Conservation (phyloP, 1,139 yeast species). For the Magnusiomyces fungicola region DNA sequence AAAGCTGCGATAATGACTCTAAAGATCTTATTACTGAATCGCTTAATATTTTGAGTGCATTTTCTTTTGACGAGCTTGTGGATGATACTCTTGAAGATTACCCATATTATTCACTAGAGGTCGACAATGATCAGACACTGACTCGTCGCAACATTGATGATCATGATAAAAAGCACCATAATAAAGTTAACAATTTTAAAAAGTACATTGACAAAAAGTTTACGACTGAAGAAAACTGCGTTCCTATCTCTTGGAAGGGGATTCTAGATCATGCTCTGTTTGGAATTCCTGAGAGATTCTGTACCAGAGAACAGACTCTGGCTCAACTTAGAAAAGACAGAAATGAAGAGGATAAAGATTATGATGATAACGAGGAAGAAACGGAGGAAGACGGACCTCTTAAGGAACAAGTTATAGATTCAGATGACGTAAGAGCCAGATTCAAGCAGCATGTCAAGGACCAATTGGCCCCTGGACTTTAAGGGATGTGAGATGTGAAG, state of each 20-base stretch:
- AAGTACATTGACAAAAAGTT: conserved; percentile 7
- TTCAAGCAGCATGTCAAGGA: conserved; percentile 1
- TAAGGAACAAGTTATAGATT: no score
- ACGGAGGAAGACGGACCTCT: background rate
- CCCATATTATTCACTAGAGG: background rate
- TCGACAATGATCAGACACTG: background rate
- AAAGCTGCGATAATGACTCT: background rate
- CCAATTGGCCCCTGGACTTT: no score
- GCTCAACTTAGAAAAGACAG: conserved; percentile 8
- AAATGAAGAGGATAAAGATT: background rate
- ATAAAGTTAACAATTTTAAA: conserved; percentile 1
- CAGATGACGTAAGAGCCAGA: background rate
- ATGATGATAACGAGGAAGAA: background rate
- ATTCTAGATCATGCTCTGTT: conserved; percentile 24
- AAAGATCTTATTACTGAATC: background rate
- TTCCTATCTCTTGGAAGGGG: conserved; percentile 23
- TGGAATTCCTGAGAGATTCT: conserved; percentile 22
- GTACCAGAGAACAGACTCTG: conserved; percentile 16
- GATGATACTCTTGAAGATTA: conserved; percentile 1
- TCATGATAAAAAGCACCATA: background rate
- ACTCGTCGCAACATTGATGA: background rate
- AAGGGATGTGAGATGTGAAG: no score
- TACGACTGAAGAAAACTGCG: conserved; percentile 16
- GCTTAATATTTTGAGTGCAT: background rate
- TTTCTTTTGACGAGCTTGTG: background rate